Evolutionary conservation across 75 land plant genomes (phyloP).

Genomic region (Selaginella tamariscina): DNA sequence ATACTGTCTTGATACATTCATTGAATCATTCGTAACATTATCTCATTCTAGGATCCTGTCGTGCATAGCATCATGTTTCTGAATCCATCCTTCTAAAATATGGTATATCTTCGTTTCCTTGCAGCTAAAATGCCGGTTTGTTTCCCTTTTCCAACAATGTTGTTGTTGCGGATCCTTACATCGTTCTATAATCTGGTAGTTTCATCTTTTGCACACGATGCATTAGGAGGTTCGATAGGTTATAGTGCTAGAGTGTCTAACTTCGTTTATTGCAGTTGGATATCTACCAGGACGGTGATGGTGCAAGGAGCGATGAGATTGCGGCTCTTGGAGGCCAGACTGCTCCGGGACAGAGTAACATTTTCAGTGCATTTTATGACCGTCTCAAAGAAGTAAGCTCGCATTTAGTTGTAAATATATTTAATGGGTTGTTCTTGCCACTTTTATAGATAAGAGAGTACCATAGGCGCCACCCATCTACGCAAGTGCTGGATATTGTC

Average conservation of each 20-base stretch:
- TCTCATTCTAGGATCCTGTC: too few species aligned
- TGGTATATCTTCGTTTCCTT: background rate
- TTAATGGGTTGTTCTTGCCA: background rate
- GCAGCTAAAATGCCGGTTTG: background rate
- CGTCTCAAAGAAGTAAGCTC: constrained; percentile 73
- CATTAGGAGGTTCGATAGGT: too few species aligned
- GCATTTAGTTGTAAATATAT: background rate
- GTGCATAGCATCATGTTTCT: too few species aligned
- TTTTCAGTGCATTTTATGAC: constrained; percentile 82
- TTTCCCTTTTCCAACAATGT: background rate
- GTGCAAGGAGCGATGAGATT: constrained; percentile 84
- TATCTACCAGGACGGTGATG: constrained; percentile 78
- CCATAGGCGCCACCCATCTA: constrained; percentile 80
- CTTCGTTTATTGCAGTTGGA: constrained; percentile 52
- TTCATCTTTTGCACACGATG: background rate
- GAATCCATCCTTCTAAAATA: background rate
- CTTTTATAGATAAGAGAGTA: constrained; percentile 68
- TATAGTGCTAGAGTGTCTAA: too few species aligned
- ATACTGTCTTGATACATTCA: too few species aligned
- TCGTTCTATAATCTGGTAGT: background rate
- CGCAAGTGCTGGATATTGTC: constrained; percentile 46
- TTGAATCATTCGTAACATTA: too few species aligned
- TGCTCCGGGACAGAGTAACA: constrained; percentile 35
- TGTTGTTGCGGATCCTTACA: background rate
- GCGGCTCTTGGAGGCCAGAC: constrained; percentile 85